Percentiles rank a stretch among this genome's conserved stretches.
These are phyloP conservation scores for Nakataea oryzae DNA, from an alignment of 2,329 filamentous ascomycete species.

Conservation along the genomic window DNA sequence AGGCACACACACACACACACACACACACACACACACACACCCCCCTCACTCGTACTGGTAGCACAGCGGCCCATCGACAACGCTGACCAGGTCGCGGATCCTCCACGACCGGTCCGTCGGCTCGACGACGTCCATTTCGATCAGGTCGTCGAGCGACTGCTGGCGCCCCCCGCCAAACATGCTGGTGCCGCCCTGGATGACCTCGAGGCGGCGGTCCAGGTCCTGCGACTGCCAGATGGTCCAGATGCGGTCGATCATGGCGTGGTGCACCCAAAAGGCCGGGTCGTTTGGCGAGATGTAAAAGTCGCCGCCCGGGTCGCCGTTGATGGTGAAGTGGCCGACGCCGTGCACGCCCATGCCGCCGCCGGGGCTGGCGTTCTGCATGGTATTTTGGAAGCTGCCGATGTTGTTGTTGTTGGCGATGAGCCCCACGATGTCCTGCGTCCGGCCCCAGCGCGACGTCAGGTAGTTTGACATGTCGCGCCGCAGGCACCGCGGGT, in stretches of 20 bases:
- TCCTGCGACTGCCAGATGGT: constrained; percentile 21
- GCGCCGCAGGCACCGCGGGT: constrained; percentile 34
- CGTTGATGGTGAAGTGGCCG: constrained; percentile 22
- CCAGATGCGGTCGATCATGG: constrained; percentile 17
- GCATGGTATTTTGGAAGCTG: constrained; percentile 34
- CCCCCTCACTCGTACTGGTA: constrained; percentile 15
- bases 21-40: neutral
- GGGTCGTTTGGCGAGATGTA: constrained; percentile 25
- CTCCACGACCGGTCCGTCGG: constrained; percentile 8
- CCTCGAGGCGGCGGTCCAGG: constrained; percentile 11
- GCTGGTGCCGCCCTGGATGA: constrained; percentile 17
- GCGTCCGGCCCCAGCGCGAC: constrained; percentile 12
- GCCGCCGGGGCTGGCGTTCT: constrained; percentile 10
- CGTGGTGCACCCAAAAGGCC: constrained; percentile 18
- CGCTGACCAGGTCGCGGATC: constrained; percentile 16
- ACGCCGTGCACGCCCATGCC: constrained; percentile 20
- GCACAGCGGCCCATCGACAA: constrained; percentile 17
- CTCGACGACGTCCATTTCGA: constrained; percentile 13
- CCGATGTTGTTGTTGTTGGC: constrained; percentile 21
- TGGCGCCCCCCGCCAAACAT: constrained; percentile 14
- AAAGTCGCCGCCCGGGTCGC: constrained; percentile 29
- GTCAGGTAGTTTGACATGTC: constrained; percentile 24
- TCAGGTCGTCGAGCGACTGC: constrained; percentile 15
- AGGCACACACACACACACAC: too few species aligned
- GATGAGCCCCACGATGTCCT: constrained; percentile 25